phyloP scores from a whole-genome alignment of 2,329 filamentous ascomycete genomes.

The Rugonectria rugulosa region DNA sequence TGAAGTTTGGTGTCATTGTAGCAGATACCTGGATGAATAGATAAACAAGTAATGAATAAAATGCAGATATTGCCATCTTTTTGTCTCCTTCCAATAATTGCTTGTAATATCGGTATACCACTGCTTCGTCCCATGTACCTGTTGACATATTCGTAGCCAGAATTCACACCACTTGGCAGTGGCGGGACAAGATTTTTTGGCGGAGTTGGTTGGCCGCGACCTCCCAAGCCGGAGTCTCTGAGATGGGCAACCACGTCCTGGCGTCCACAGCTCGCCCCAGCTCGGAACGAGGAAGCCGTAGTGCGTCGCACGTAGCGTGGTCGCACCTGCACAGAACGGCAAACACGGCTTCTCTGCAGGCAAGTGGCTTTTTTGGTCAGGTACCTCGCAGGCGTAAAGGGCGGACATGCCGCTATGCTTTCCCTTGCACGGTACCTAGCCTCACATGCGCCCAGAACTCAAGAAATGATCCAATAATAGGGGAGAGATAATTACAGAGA shows the following conservation, averaged over 20 bases:
- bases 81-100: too few relatives aligned
- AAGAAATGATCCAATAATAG: background rate
- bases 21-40: too few relatives aligned
- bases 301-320: slow-evolving; percentile 24
- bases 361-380: slow-evolving; percentile 21
- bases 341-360: slow-evolving; percentile 35
- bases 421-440: too few relatives aligned
- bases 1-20: too few relatives aligned
- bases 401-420: background rate
- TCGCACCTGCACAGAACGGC: slow-evolving; percentile 27
- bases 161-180: too few relatives aligned
- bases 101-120: too few relatives aligned
- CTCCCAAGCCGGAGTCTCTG: slow-evolving; percentile 2
- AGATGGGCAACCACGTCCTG: background rate
- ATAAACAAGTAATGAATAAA: too few relatives aligned
- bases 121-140: too few relatives aligned
- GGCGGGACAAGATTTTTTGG: slow-evolving; percentile 32
- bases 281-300: slow-evolving; percentile 39
- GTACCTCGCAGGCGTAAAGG: background rate
- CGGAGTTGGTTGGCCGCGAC: slow-evolving; percentile 16
- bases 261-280: slow-evolving; percentile 11
- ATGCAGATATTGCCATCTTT: too few relatives aligned
- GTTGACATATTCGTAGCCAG: too few relatives aligned
- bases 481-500: background rate
- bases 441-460: too few relatives aligned